Percentiles rank a stretch among this genome's conserved stretches.
Evolutionary conservation across 345 rosid genomes (phyloP).

Genomic region (Pelargonium nanum): DNA sequence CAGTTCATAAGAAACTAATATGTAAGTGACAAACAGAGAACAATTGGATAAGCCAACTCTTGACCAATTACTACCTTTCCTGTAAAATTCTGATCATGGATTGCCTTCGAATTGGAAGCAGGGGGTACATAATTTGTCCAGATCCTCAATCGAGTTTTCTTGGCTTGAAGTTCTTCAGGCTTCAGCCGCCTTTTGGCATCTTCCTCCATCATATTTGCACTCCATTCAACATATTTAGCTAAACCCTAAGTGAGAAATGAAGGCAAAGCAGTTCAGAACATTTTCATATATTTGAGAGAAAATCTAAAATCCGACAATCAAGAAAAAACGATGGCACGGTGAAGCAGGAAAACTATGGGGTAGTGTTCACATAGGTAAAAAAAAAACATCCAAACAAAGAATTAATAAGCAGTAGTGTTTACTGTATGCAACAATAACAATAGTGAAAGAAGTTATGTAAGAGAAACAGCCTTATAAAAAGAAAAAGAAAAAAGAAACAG

Average conservation of each 20-base stretch:
- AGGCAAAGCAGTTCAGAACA: slow-evolving; percentile 4
- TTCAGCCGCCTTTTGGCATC: slow-evolving; percentile 67
- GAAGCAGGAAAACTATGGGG: too few species aligned
- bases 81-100: slow-evolving; percentile 75
- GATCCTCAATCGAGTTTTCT: slow-evolving; percentile 60
- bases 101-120: slow-evolving; percentile 73
- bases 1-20: neutral
- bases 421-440: too few species aligned
- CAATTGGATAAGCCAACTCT: neutral
- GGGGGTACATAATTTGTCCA: slow-evolving; percentile 91
- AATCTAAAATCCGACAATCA: neutral
- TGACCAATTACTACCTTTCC: slow-evolving; percentile 51
- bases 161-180: slow-evolving; percentile 84
- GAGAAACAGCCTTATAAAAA: too few species aligned
- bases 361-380: too few species aligned
- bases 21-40: neutral
- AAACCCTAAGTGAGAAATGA: slow-evolving; percentile 49
- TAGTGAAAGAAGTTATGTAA: too few species aligned
- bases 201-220: slow-evolving; percentile 96
- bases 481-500: too few species aligned
- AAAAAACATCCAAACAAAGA: too few species aligned
- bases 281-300: neutral
- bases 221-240: slow-evolving; percentile 96
- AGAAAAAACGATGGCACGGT: too few species aligned
- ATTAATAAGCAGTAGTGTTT: too few species aligned